phyloP scores from a whole-genome alignment of 768 basidiomycete species.

The Hebeloma cylindrosporum region DNA sequence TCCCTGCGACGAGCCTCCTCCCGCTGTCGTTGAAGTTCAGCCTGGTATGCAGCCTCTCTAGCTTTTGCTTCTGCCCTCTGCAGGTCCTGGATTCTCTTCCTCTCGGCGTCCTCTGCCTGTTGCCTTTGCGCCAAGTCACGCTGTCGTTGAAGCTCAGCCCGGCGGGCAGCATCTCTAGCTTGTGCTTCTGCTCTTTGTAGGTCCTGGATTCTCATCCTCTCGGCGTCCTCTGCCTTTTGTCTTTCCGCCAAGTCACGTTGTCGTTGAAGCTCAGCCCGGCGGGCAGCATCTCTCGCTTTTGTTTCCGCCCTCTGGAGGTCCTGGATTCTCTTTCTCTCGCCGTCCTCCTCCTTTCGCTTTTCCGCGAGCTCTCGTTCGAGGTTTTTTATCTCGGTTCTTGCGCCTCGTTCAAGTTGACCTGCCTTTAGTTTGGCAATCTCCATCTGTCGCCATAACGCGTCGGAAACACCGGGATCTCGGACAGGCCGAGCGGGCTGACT shows the following conservation, averaged over 20 bases:
- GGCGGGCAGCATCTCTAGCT: slow-evolving; percentile 25
- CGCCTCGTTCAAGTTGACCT: slow-evolving; percentile 2
- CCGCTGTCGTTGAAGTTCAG: slow-evolving; percentile 30
- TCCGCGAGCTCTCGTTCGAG: not conserved
- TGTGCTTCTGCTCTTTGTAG: slow-evolving; percentile 20
- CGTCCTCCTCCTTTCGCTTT: slow-evolving; percentile 8
- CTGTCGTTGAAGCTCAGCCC: slow-evolving; percentile 30
- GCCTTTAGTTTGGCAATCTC: slow-evolving; percentile 1
- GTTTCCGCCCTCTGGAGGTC: slow-evolving; percentile 2
- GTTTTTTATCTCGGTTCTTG: not conserved
- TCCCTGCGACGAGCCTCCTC: slow-evolving; percentile 20
- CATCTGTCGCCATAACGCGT: slow-evolving; percentile 8
- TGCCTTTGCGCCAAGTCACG: slow-evolving; percentile 19
- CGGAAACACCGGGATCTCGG: slow-evolving; percentile 10
- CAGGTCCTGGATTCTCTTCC: not conserved
- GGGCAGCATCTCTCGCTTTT: slow-evolving; percentile 4
- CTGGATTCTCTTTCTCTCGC: not conserved
- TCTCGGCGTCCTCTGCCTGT: not conserved
- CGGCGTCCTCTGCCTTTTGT: not conserved
- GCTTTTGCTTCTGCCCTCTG: slow-evolving; percentile 21
- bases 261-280: slow-evolving; percentile 6
- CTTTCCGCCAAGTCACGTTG: slow-evolving; percentile 9
- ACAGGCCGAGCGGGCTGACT: not conserved
- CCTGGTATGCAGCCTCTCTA: slow-evolving; percentile 24
- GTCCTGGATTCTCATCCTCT: not conserved